Conservation (phyloP, 2,329 filamentous ascomycete genomes). For the Endocalyx cinctus region DNA sequence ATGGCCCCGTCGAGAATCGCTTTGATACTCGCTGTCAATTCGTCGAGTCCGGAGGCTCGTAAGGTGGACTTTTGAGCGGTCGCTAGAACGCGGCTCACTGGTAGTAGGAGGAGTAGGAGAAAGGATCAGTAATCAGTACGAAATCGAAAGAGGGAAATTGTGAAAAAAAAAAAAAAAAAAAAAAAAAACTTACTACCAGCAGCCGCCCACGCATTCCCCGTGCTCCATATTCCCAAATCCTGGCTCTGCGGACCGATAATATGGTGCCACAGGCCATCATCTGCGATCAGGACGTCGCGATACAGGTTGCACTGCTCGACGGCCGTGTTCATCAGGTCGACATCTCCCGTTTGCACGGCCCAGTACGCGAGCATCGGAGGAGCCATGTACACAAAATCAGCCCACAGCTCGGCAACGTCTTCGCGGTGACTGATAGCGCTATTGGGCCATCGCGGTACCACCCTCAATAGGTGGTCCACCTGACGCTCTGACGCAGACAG, state of each 20-base stretch:
- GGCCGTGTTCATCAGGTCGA: slow-evolving; percentile 29
- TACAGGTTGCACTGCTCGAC: slow-evolving; percentile 37
- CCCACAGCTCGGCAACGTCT: slow-evolving; percentile 39
- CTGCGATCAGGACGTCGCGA: slow-evolving; percentile 30
- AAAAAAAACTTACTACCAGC: no score
- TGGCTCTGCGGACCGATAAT: slow-evolving; percentile 33
- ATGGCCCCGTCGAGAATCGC: slow-evolving; percentile 26
- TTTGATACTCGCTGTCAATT: slow-evolving; percentile 28
- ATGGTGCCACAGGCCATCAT: slow-evolving; percentile 36
- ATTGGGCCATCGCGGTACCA: slow-evolving; percentile 37
- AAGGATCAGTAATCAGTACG: no score
- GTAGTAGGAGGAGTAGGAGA: no score
- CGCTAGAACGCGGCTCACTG: slow-evolving; percentile 40
- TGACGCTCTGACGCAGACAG: slow-evolving; percentile 34
- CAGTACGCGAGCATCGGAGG: slow-evolving; percentile 46
- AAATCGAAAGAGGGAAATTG: no score
- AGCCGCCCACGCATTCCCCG: slow-evolving; percentile 43
- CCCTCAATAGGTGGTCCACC: slow-evolving; percentile 32
- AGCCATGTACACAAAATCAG: slow-evolving; percentile 45
- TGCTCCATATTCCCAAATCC: slow-evolving; percentile 40
- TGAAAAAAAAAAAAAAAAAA: no score
- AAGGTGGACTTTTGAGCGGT: slow-evolving; percentile 31
- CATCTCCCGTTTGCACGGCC: slow-evolving; percentile 33
- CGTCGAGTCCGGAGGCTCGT: slow-evolving; percentile 27
- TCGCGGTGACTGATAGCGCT: slow-evolving; percentile 44